Evolutionary conservation across 106 monocot genomes (phyloP).

Genomic region (Gastrodia elata): DNA sequence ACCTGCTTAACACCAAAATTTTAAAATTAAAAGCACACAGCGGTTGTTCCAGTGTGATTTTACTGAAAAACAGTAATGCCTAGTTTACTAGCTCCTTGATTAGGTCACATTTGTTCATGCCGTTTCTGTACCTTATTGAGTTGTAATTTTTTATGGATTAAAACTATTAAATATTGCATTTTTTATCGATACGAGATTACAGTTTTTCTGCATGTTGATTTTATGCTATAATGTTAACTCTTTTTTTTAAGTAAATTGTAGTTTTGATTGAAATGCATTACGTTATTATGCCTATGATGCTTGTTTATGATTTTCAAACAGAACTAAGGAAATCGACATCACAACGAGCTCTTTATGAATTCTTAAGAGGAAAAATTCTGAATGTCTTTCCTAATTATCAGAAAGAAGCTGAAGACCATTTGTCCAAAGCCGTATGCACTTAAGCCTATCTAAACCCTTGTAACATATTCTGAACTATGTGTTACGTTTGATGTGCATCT

Average conservation of each 20-base stretch:
- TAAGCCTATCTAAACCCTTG: neutral
- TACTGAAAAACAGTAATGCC: neutral
- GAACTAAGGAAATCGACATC: constrained; percentile 40
- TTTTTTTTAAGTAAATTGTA: neutral
- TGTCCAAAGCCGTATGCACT: constrained; percentile 71
- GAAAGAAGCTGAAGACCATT: constrained; percentile 80
- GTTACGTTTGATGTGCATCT: constrained; percentile 14
- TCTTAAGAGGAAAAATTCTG: constrained; percentile 55
- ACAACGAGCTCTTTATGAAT: constrained; percentile 57
- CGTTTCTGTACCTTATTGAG: neutral
- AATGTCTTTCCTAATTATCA: constrained; percentile 53
- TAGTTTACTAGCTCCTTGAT: neutral
- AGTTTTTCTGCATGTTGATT: neutral
- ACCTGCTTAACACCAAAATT: neutral
- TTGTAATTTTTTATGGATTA: neutral
- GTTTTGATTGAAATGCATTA: neutral
- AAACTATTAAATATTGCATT: neutral
- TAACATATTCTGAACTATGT: constrained; percentile 6
- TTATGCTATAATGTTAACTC: neutral
- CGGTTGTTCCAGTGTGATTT: neutral
- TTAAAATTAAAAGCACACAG: neutral
- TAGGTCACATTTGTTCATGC: neutral
- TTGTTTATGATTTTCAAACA: constrained; percentile 12
- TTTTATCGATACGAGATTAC: neutral
- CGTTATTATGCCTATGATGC: neutral